Percentiles rank a stretch among this genome's conserved stretches.
Conservation (phyloP, 1,139 yeast genomes). For the Hemisphaericaspora lyxosophila region DNA sequence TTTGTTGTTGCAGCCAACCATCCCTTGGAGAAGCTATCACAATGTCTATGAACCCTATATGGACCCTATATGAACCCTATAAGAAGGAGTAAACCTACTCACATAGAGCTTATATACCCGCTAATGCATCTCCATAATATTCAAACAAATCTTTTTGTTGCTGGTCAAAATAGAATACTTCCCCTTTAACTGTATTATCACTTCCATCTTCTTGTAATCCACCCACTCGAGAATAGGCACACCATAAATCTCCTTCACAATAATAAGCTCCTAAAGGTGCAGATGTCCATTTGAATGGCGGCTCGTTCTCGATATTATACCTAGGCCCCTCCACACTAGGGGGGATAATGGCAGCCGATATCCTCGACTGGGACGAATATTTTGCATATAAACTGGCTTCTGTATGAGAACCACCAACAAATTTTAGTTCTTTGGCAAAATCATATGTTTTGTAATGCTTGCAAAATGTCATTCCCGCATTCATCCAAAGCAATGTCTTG, state of each 20-base stretch:
- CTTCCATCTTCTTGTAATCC: slow-evolving; percentile 28
- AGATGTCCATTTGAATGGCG: slow-evolving; percentile 28
- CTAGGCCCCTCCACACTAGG: slow-evolving; percentile 21
- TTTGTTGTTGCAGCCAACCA: too few relatives aligned
- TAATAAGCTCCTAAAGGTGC: slow-evolving; percentile 28
- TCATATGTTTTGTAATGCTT: slow-evolving; percentile 24
- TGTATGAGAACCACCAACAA: slow-evolving; percentile 20
- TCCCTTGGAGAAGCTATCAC: too few relatives aligned
- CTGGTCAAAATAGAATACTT: slow-evolving; percentile 23
- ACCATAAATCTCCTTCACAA: slow-evolving; percentile 44
- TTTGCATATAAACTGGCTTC: slow-evolving; percentile 20
- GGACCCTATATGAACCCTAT: too few relatives aligned
- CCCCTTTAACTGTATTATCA: slow-evolving; percentile 28
- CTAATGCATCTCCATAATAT: slow-evolving; percentile 34
- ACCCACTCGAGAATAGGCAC: slow-evolving; percentile 45
- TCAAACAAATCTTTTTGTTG: slow-evolving; percentile 21
- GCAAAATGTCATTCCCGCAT: slow-evolving; percentile 34
- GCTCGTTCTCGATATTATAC: slow-evolving; percentile 28
- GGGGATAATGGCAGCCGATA: slow-evolving; percentile 30
- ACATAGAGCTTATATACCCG: too few relatives aligned
- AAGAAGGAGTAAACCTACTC: too few relatives aligned
- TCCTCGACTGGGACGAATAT: slow-evolving; percentile 23
- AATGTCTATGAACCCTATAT: too few relatives aligned
- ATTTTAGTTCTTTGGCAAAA: slow-evolving; percentile 19
- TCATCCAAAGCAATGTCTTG: slow-evolving; percentile 30